Conservation (phyloP, 1,139 yeast genomes). For the Sugiyamaella paludigena region DNA sequence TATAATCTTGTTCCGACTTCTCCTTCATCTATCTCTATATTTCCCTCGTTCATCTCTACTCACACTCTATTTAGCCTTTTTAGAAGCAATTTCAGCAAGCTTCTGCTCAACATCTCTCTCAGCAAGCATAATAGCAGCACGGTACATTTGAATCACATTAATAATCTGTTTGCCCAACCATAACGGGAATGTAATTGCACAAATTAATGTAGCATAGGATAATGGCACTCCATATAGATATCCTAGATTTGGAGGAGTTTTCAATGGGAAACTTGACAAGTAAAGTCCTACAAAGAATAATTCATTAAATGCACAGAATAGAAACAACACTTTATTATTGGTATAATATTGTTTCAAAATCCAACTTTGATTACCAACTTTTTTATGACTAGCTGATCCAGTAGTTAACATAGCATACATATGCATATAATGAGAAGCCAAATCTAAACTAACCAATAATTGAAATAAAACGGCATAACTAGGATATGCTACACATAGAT, state of each 20-base stretch:
- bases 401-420: conserved; percentile 90
- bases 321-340: conserved; percentile 74
- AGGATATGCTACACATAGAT: conserved; percentile 79
- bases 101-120: conserved; percentile 69
- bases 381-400: conserved; percentile 83
- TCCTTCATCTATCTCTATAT: too few relatives aligned
- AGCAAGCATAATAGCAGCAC: conserved; percentile 83
- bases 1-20: too few relatives aligned
- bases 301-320: conserved; percentile 91
- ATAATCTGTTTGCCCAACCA: conserved; percentile 91
- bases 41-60: too few relatives aligned
- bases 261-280: conserved; percentile 62
- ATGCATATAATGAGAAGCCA: conserved; percentile 96
- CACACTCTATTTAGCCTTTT: too few relatives aligned
- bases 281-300: conserved; percentile 87
- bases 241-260: conserved; percentile 42
- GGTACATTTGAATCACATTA: conserved; percentile 80
- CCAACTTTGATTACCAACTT: conserved; percentile 70
- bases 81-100: conserved; percentile 26
- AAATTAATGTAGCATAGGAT: conserved; percentile 67
- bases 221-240: conserved; percentile 44
- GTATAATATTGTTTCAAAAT: conserved; percentile 83
- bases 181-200: conserved; percentile 69
- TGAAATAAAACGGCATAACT: conserved; percentile 69
- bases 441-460: conserved; percentile 76